Percentiles rank a stretch among this genome's conserved stretches.
These are phyloP conservation scores for Fusarium beomiforme DNA, from an alignment of 2,329 filamentous ascomycete genomes.

Conservation along the genomic window DNA sequence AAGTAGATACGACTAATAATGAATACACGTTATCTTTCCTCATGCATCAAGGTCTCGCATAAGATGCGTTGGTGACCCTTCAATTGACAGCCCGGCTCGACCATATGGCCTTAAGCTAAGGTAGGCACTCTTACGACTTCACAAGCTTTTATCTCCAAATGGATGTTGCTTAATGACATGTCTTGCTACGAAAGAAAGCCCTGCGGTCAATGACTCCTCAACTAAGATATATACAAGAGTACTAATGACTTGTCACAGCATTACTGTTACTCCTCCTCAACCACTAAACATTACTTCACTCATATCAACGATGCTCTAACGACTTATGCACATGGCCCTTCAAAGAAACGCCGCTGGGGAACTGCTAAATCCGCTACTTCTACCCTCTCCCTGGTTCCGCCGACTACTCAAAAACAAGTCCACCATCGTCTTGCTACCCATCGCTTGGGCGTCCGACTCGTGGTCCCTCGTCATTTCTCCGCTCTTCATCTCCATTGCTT, in stretches of 20 bases:
- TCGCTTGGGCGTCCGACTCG: constrained; percentile 47
- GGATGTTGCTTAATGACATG: background rate
- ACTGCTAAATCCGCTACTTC: constrained; percentile 40
- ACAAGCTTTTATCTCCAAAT: background rate
- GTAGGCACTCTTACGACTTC: too few relatives aligned
- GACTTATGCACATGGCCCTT: background rate
- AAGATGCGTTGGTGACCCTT: too few relatives aligned
- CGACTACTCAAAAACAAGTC: constrained; percentile 64
- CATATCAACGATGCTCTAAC: background rate
- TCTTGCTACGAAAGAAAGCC: background rate
- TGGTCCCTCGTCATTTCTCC: background rate
- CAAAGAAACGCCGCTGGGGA: constrained; percentile 48
- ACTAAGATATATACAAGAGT: constrained; percentile 24
- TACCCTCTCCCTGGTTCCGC: constrained; percentile 53
- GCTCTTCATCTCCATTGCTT: constrained; percentile 1
- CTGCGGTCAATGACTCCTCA: background rate
- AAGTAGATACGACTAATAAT: constrained; percentile 7
- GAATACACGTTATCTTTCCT: background rate
- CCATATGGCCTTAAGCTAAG: background rate
- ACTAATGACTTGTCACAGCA: background rate
- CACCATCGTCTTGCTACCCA: constrained; percentile 63
- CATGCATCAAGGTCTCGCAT: too few relatives aligned
- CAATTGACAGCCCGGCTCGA: too few relatives aligned
- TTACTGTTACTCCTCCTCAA: background rate
- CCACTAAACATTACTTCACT: background rate